Conservation (phyloP, 83 land plant species). For the Thuja plicata region DNA sequence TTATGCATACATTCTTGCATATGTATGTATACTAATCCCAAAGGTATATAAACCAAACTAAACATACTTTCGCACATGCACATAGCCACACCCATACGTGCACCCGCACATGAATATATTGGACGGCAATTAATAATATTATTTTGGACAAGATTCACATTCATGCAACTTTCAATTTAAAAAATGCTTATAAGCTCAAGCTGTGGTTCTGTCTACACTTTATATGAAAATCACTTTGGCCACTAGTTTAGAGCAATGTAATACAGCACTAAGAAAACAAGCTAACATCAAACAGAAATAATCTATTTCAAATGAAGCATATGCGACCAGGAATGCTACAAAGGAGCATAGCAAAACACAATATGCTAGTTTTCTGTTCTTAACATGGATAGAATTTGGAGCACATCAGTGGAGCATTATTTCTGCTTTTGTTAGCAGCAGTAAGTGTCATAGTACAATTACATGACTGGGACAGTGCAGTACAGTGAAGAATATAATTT, state of each 20-base stretch:
- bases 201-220: not conserved
- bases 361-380: not conserved
- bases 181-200: not conserved
- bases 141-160: not conserved
- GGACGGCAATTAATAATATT: not conserved
- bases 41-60: too few species aligned
- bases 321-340: not conserved
- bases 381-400: not conserved
- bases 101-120: too few species aligned
- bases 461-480: not conserved
- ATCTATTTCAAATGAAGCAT: not conserved
- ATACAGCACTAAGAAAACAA: not conserved
- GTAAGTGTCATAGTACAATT: not conserved
- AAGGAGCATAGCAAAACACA: not conserved
- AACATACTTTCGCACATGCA: too few species aligned
- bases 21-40: too few species aligned
- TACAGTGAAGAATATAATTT: not conserved
- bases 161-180: not conserved
- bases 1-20: too few species aligned
- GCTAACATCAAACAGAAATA: not conserved
- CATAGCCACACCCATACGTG: too few species aligned
- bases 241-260: not conserved
- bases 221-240: not conserved
- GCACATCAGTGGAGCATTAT: not conserved
- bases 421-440: not conserved